Conservation (phyloP, 305 asterid genomes). For the Fraxinus latifolia region DNA sequence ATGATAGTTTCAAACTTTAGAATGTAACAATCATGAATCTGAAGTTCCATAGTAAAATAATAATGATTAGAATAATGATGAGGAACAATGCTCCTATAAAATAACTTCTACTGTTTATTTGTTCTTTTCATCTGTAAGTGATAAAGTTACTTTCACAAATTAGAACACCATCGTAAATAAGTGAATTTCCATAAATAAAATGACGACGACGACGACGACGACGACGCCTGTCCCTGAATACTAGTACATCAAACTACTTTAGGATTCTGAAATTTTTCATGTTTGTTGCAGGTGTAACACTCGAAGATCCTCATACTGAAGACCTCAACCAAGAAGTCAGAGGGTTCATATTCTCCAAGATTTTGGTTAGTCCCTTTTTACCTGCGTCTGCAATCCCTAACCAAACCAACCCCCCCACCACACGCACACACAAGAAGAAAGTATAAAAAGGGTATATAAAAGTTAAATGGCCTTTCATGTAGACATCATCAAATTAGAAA, state of each 20-base stretch:
- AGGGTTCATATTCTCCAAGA: slow-evolving; percentile 89
- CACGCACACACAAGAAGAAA: neutral
- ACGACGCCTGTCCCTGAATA: neutral
- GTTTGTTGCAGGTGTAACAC: slow-evolving; percentile 76
- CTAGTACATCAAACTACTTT: neutral
- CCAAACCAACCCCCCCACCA: neutral
- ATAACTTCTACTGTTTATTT: neutral
- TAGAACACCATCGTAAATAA: neutral
- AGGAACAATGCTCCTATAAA: neutral
- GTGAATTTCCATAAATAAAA: neutral
- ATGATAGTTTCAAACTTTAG: neutral
- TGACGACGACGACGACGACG: neutral
- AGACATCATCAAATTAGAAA: neutral
- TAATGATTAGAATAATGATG: neutral
- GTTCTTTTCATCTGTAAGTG: neutral
- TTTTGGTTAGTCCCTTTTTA: slow-evolving; percentile 61
- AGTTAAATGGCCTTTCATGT: neutral
- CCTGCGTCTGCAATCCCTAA: neutral
- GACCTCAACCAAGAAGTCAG: slow-evolving; percentile 98
- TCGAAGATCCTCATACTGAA: slow-evolving; percentile 97
- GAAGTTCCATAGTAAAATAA: neutral
- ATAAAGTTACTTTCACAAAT: neutral
- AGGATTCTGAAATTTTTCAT: slow-evolving; percentile 18
- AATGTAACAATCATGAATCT: neutral
- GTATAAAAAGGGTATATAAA: neutral